These are phyloP conservation scores for Globisporangium iwayamae DNA, from an alignment of 352 stramenopile genomes.

Conservation along the genomic window DNA sequence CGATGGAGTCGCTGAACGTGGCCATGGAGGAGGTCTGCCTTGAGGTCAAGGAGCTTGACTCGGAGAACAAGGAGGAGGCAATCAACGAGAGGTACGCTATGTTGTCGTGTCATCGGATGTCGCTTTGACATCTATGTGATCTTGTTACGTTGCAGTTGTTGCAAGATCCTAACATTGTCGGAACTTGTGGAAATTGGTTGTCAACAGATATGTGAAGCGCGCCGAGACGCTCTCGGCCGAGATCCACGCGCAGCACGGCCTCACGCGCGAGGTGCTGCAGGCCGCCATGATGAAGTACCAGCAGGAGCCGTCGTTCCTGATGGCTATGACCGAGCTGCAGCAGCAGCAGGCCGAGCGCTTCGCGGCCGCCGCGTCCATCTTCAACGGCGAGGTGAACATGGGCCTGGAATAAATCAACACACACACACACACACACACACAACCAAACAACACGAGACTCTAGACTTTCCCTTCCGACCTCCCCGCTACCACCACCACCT, in stretches of 20 bases:
- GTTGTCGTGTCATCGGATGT: background rate
- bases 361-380: slow-evolving; percentile 74
- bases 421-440: slow-evolving; percentile 3
- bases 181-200: background rate
- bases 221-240: slow-evolving; percentile 79
- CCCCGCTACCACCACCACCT: background rate
- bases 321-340: slow-evolving; percentile 86
- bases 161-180: background rate
- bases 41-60: slow-evolving; percentile 85
- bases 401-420: slow-evolving; percentile 59
- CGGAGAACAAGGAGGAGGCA: slow-evolving; percentile 86
- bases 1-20: slow-evolving; percentile 88
- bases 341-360: slow-evolving; percentile 85
- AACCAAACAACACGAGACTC: slow-evolving; percentile 5
- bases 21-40: slow-evolving; percentile 87
- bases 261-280: slow-evolving; percentile 84
- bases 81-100: slow-evolving; percentile 76
- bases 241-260: slow-evolving; percentile 86
- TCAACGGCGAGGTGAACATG: slow-evolving; percentile 90
- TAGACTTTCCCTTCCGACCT: slow-evolving; percentile 4
- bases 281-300: slow-evolving; percentile 91
- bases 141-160: background rate
- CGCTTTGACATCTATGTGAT: background rate
- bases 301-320: slow-evolving; percentile 83
- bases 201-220: slow-evolving; percentile 77